Percentiles rank a stretch among this genome's conserved stretches.
These are phyloP conservation scores for Chimonanthus praecox DNA, from an alignment of 164 flowering plant species.

Conservation along the genomic window DNA sequence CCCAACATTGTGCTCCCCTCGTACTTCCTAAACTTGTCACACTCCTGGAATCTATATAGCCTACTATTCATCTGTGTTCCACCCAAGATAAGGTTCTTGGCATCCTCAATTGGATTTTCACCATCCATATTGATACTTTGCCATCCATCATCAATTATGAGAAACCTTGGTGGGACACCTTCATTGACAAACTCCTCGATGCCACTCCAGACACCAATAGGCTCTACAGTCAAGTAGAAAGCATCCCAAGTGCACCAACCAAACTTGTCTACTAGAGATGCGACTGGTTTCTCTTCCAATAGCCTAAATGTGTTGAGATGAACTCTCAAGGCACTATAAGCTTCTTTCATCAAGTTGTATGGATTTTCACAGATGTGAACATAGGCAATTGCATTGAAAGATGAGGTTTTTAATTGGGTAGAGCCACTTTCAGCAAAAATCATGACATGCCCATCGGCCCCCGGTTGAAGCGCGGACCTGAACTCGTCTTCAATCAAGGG, in stretches of 20 bases:
- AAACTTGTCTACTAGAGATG: constrained; percentile 55
- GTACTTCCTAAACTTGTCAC: constrained; percentile 62
- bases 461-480: constrained; percentile 68
- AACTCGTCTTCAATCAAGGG: constrained; percentile 57
- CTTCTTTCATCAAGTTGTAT: constrained; percentile 68
- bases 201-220: constrained; percentile 68
- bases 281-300: constrained; percentile 59
- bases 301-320: constrained; percentile 71
- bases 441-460: constrained; percentile 51
- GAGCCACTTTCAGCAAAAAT: constrained; percentile 77
- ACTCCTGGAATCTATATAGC: constrained; percentile 55
- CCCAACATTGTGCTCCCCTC: constrained; percentile 42
- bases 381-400: constrained; percentile 55
- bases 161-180: constrained; percentile 57
- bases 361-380: constrained; percentile 73
- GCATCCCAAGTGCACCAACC: constrained; percentile 99
- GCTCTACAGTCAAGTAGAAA: constrained; percentile 66
- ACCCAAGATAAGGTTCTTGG: constrained; percentile 64
- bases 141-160: constrained; percentile 92
- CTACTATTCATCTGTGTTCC: constrained; percentile 85
- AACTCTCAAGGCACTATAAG: constrained; percentile 54
- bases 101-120: constrained; percentile 45
- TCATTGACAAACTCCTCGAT: constrained; percentile 54
- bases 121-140: constrained; percentile 61
- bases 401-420: constrained; percentile 32